Base-by-base conservation (phyloP, 1,284 basidiomycete species). In the Tylopilus sp. region DNA sequence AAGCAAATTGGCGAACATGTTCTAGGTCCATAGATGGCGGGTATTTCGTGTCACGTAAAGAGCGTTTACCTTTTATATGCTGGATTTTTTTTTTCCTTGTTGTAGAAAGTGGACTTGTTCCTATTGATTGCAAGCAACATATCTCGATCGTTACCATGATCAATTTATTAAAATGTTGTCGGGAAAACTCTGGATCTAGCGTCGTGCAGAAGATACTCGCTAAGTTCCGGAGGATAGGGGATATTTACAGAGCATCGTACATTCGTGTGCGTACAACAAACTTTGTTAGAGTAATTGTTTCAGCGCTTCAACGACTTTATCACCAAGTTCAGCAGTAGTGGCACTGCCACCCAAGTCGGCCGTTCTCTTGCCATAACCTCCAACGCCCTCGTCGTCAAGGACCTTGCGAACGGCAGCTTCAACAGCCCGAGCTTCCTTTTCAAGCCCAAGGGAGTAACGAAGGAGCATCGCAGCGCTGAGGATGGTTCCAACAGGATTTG, bases 401-500 rank as follows among this genome's bases (percentile, higher is more conserved):
- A 92, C 92, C 71, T 88, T 93, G 56, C 88, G 78, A 13, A 99
- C 95, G 10, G 96, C 94, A 37, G 76, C 72, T 72, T 99, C 97
- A 59, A 99, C 88, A 25, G 89, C 85, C 45, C 81, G 79, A 2
- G 96, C 96, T 62, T 91, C 85, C 59, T 80, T 82, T 56, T 92
- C 89, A 53, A 94, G 79, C 24, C 92, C 92, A 33, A 98, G 85
- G 37, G 96, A 98, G 75, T 98, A 99, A 46, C 95, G 84, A 51
- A 98, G 81, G 55, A 98, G 86, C 87, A 99, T 87, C 4, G 95
- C 95, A 6, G 91, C 92, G 52, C 94, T 97, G 52, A 99, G 86
- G 69, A 99, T 98, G 17, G 96, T 98, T 47, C 96, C 97, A 62
- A 99, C 84, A 29, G 96, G 96, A 74, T 98, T 99, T 57, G 96